Evolutionary conservation across 1,284 basidiomycete genomes (phyloP), one percentile per base, ranked within the genome.

Genomic region (Cryptococcus sp.): DNA sequence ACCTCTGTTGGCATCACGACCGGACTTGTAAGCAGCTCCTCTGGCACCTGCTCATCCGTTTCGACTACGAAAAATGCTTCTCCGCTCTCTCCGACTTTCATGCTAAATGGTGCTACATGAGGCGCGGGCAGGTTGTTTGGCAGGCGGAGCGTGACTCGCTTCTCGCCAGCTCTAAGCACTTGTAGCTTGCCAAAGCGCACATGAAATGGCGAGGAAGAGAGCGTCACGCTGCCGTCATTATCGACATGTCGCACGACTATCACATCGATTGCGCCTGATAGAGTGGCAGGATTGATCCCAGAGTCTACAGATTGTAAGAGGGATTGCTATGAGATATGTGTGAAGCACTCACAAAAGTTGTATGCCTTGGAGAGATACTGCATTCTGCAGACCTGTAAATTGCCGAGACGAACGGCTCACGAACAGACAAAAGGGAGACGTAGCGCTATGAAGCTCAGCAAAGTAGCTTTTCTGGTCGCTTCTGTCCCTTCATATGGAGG

Each of bases 41-140:
- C 89, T 1, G 96, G 95, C 37, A 99, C 87, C 62, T 94, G 90
- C 51, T 89, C 90, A 46, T 96, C 92, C 1, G 95, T 97, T 78
- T 99, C 94, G 66, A 99, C 91, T 41, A 99, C 90, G 72, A 99
- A 99, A 82, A 99, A 99, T 0, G 95, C 96, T 79, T 99, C 96
- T 19, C 96, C 96, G 1, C 94, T 91, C 61, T 99, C 95, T 45
- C 93, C 93, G 65, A 99, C 94, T 82, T 99, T 99, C 96, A 99
- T 99, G 72, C 84, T 85, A 75, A 93, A 99, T 2, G 95, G 95
- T 52, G 73, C 78, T n/a, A 73, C 53, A 64, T 77, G 74, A 8
- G 76, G 76, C 10, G 69, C 60, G 1, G 76, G 72, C 15, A 78
- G 66, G 58, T 78, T 79, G 57, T 79, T 74, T 7, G 78, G 78